Evolutionary conservation across 75 land plant species (phyloP), one percentile per base, ranked within the genome.

Genomic region (Azolla pinnata): DNA sequence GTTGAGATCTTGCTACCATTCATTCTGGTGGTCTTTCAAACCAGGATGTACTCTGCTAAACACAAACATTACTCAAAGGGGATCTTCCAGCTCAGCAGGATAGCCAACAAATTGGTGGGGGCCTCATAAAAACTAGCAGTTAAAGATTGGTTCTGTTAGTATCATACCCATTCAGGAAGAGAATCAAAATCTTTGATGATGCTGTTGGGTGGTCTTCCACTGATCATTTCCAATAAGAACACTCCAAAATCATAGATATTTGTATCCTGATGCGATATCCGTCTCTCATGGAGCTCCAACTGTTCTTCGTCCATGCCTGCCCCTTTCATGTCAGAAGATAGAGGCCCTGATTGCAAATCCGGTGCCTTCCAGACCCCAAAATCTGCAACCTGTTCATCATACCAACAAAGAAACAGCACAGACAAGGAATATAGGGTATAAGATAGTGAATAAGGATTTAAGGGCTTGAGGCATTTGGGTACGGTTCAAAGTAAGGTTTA

Each of bases 231-330:
- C 14, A 93, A 78, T 59, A 88, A 40, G 31, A 93, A 60, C 20
- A 88, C 54, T 44, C 98, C 98, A 69, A 93, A 93, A 57, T 75
- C 64, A 60, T 72, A 79, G 10, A 93, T 57, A 62, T 88, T 88
- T 45, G 74, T 66, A 48, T 78, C 84, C 25, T 74, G 45, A 54
- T 79, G 78, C 26, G 59, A 61, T 29, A 67, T 57, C 19, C 59
- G 76, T 18, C 73, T 33, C 60, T 75, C 82, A 31, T 79, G 72
- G 40, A 58, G 49, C 5, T 76, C 76, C 3, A 56, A 48, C 25
- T 83, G 72, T 0, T 72, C 77, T 29, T 78, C 69, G 29, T 70
- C 74, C 12, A 67, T 40, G 20, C 26, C 42, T 28, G 60, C 35
- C 61, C 70, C 56, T 23, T 31, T 40, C 66, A 71, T 25, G 17